phyloP scores from a whole-genome alignment of 1,139 yeast species.

The Pichia sp. region DNA sequence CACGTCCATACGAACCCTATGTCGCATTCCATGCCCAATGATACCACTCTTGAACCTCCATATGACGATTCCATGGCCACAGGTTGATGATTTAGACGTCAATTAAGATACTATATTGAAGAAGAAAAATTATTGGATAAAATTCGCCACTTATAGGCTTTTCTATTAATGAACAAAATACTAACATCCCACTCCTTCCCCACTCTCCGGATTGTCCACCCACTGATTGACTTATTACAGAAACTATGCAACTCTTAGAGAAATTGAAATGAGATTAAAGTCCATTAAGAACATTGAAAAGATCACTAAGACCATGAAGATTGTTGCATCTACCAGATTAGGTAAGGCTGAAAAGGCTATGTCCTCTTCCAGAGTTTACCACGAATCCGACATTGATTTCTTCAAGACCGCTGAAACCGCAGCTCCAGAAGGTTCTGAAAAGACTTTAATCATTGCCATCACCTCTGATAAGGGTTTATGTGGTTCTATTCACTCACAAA shows the following conservation, averaged over 20 bases:
- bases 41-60: no score
- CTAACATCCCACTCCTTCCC: no score
- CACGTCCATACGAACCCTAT: no score
- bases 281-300: conserved; percentile 98
- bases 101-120: no score
- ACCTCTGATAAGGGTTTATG: conserved; percentile 98
- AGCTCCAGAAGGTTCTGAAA: conserved; percentile 48
- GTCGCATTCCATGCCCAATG: no score
- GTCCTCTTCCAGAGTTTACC: conserved; percentile 84
- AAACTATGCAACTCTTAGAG: conserved; percentile 98
- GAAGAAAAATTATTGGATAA: no score
- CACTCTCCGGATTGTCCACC: background rate
- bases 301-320: conserved; percentile 99
- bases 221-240: conserved; percentile 36
- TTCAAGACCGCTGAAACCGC: conserved; percentile 78
- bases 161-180: background rate
- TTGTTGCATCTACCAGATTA: conserved; percentile 97
- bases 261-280: conserved; percentile 96
- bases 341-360: conserved; percentile 96
- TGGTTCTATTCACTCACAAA: conserved; percentile 96
- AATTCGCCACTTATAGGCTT: no score
- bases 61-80: no score
- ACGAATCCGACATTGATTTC: conserved; percentile 76
- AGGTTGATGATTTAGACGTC: no score
- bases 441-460: conserved; percentile 77